Evolutionary conservation across 306 rosid species (phyloP), one percentile per base, ranked within the genome.

Genomic region (Cucurbita maxima): DNA sequence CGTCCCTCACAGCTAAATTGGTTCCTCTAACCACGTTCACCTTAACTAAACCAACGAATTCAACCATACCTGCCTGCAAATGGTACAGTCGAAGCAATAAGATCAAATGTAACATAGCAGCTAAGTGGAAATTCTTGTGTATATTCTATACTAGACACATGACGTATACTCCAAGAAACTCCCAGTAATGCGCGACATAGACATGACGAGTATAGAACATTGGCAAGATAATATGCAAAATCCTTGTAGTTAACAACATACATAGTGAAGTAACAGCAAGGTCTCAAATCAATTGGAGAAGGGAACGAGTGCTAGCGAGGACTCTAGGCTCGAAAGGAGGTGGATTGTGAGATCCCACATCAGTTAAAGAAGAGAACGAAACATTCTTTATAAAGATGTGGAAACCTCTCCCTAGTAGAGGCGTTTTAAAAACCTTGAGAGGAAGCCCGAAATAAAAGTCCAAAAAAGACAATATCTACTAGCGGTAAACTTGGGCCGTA

Each of bases 61-160:
- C 97, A 70, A 94, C 86, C 98, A 88, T 94, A 78, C 97, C 98
- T 58, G 94, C 98, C 98, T 94, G 84, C 76, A 88, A 71, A 82
- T 70, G 81, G 78, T 78, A 79, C 67, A 82, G 48, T 48, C 8
- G 58, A 53, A 79, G 59, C 81, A 84, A 80, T 73, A 61, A 79
- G 82, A 82, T 70, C 58, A 50, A 69, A 78, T 56, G 68, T 16
- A 61, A 67, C 75, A 76, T 68, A 54, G 58, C 72, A 74, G 22
- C 67, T 12, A 63, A 80, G 14, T 66, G 36, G 10, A 11, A 64
- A 43, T 41, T 18, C 52, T 41, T 58, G 63, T 34, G 13, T 60
- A 5, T 59, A 59, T 30, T 59, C 40, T 11, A 59, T 13, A 13
- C 9, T 59, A 59, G 18, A 34, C 43, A 30, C 41, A 7, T 58